Evolutionary conservation across 2,329 filamentous ascomycete species (phyloP), one percentile per base, ranked within the genome.

Genomic region (Paraphoma sp.): DNA sequence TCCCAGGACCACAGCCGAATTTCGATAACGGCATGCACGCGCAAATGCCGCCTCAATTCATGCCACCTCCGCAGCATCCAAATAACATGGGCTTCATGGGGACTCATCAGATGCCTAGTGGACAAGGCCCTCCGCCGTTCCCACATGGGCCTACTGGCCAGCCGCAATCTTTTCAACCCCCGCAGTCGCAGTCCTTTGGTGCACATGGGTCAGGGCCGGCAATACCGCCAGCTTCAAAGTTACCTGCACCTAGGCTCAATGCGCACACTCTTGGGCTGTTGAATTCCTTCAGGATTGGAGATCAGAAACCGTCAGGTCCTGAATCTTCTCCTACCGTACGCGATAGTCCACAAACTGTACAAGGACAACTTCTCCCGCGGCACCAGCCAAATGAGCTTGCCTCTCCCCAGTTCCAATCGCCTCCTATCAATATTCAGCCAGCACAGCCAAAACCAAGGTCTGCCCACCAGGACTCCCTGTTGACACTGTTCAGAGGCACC

Each of bases 191-290:
- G n/a, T 70, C 71, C 31, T 63, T 71, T 6, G 74, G 55, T 50
- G 74, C 67, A 48, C 77, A 78, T 53, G 77, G 78, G n/a, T 48
- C 51, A 11, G 51, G 65, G 14, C 78, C 80, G 41, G 72, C 76
- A 36, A 80, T 83, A 30, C 86, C 86, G 1, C 80, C 83, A 33
- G 84, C 86, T 5, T 72, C 86, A 63, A 84, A 84, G 49, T 69
- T 89, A 23, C 86, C 86, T 14, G 79, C 82, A 40, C 85, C 85
- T 6, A 84, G 82, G 59, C 79, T 88, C 31, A 87, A 79, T 36
- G 81, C 80, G 11, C 86, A 89, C 69, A 81, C 84, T 1, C 77
- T 84, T 55, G 80, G 81, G n/a, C 71, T 89, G 33, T 74, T 89
- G 47, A 85, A 83, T 63, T 80, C 83, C 1, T 87, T 89, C 76